Conservation (phyloP, 192 early-diverging fungal species). For the Coemansia sp. region DNA sequence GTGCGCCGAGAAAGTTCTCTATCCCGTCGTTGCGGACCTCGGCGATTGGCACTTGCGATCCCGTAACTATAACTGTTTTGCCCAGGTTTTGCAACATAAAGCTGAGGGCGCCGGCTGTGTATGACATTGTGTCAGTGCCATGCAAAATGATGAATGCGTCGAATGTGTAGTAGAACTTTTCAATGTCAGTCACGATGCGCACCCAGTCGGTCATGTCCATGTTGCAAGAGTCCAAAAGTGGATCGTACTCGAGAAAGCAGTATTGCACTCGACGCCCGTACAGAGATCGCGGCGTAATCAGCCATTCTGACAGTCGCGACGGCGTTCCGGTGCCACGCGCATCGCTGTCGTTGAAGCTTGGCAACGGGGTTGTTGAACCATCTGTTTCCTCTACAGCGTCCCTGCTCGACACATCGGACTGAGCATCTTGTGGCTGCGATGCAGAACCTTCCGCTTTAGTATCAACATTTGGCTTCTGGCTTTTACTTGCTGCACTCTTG, state of each 20-base stretch:
- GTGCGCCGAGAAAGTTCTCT: constrained; percentile 92
- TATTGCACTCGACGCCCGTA: constrained; percentile 92
- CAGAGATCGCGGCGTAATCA: constrained; percentile 85
- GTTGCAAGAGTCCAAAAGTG: constrained; percentile 92
- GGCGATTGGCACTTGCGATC: constrained; percentile 95
- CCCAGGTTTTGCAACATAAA: constrained; percentile 98
- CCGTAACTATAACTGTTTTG: constrained; percentile 96
- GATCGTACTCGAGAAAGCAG: constrained; percentile 93
- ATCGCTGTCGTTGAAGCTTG: neutral
- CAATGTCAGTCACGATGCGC: constrained; percentile 93
- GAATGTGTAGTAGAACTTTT: constrained; percentile 87
- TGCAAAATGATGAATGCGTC: constrained; percentile 98
- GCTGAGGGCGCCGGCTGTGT: constrained; percentile 82
- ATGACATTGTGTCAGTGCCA: constrained; percentile 89
- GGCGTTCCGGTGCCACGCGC: constrained; percentile 21
- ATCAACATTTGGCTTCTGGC: neutral
- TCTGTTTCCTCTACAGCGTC: neutral
- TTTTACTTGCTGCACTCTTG: neutral
- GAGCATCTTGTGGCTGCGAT: neutral
- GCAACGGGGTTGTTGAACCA: neutral
- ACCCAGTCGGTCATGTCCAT: constrained; percentile 96
- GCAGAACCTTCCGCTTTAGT: neutral
- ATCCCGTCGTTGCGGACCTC: constrained; percentile 98
- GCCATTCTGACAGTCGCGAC: constrained; percentile 53
- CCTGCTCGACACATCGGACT: neutral